Conservation (phyloP, 2,329 filamentous ascomycete genomes). For the Sclerotinia trifoliorum region DNA sequence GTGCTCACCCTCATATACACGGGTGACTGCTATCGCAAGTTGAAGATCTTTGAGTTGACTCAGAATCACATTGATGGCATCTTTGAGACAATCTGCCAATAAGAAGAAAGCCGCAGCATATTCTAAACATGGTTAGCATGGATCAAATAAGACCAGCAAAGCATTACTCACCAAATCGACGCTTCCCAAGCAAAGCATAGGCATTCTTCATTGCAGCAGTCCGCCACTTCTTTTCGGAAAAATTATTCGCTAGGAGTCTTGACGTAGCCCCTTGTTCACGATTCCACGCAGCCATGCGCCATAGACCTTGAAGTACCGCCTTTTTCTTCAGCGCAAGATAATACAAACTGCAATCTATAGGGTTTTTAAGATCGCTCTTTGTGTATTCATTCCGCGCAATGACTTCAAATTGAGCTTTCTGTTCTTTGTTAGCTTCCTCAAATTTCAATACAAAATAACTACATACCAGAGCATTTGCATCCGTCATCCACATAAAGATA, state of each 20-base stretch:
- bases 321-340: slow-evolving; percentile 93
- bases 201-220: slow-evolving; percentile 93
- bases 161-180: slow-evolving; percentile 67
- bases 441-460: not conserved
- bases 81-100: slow-evolving; percentile 77
- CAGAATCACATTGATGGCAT: slow-evolving; percentile 82
- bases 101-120: slow-evolving; percentile 97
- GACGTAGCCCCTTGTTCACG: slow-evolving; percentile 80
- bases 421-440: slow-evolving; percentile 24
- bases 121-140: slow-evolving; percentile 49
- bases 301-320: slow-evolving; percentile 81
- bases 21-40: slow-evolving; percentile 81
- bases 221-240: slow-evolving; percentile 80
- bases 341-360: slow-evolving; percentile 84
- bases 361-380: slow-evolving; percentile 81
- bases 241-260: slow-evolving; percentile 84
- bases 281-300: slow-evolving; percentile 92
- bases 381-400: slow-evolving; percentile 93
- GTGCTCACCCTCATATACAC: slow-evolving; percentile 84
- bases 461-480: slow-evolving; percentile 71
- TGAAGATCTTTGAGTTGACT: slow-evolving; percentile 87
- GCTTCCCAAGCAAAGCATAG: slow-evolving; percentile 88
- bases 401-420: slow-evolving; percentile 80
- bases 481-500: slow-evolving; percentile 91
- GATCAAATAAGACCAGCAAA: slow-evolving; percentile 15